Percentiles rank a stretch among this genome's conserved stretches.
Evolutionary conservation across 1,139 yeast genomes (phyloP).

Genomic region (Pichia sp.): DNA sequence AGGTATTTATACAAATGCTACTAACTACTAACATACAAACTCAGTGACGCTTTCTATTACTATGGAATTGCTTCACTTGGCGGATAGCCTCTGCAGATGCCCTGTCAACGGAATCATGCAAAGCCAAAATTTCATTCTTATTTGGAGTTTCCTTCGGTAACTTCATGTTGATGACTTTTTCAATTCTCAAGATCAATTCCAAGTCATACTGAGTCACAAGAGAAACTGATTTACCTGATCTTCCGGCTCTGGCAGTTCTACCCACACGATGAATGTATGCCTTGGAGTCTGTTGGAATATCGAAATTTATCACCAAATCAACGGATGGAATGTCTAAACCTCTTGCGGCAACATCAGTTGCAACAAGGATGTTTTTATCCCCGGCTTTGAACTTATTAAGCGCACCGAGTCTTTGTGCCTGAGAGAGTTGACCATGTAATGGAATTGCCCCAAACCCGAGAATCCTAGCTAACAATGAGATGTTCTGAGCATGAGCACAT

Average conservation of each 20-base stretch:
- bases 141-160: constrained; percentile 80
- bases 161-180: constrained; percentile 74
- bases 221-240: constrained; percentile 88
- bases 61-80: constrained; percentile 72
- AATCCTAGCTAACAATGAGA: constrained; percentile 72
- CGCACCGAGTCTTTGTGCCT: constrained; percentile 88
- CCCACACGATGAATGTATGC: constrained; percentile 98
- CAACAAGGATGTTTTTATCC: constrained; percentile 72
- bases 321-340: constrained; percentile 96
- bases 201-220: constrained; percentile 92
- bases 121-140: constrained; percentile 66
- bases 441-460: constrained; percentile 90
- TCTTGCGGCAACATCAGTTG: constrained; percentile 98
- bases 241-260: constrained; percentile 97
- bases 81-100: constrained; percentile 88
- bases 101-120: constrained; percentile 84
- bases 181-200: constrained; percentile 81
- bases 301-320: constrained; percentile 87
- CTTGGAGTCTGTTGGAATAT: constrained; percentile 96
- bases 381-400: constrained; percentile 89
- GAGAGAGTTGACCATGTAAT: constrained; percentile 88
- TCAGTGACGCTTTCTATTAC: constrained; percentile 26
- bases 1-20: too few relatives aligned
- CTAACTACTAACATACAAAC: neutral
- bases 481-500: constrained; percentile 90